Evolutionary conservation across 2,329 filamentous ascomycete species (phyloP), one percentile per base, ranked within the genome.

Genomic region (Aspergillus fijiensis): DNA sequence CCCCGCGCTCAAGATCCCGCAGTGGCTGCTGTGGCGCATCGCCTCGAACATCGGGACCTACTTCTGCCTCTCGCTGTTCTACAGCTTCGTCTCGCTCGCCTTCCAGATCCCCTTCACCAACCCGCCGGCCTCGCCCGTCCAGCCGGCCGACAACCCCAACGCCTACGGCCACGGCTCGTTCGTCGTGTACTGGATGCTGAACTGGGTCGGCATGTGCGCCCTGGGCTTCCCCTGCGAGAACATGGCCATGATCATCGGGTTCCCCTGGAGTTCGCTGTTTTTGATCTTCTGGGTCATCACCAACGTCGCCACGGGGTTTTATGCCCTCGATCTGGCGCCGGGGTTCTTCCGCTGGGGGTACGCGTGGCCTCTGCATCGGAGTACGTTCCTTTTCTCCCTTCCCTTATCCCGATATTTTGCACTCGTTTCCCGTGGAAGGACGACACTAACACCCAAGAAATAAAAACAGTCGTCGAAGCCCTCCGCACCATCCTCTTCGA

Each of bases 281-380:
- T 73, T 89, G 2, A 87, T 89, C 58, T 88, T 87, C 66, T 88
- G 85, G 86, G 85, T 89, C 48, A 86, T 89, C 58, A 82, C 84
- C 6, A 89, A 89, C 66, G 85, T 88, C 0, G 77, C 80, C 0
- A 87, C 85, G 0, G 75, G 80, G 0, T 87, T 89, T 65, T 85
- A 88, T 69, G 74, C 83, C 4, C 76, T 89, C 49, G 83, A 85
- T 27, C 74, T 89, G 25, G 81, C 83, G 2, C 82, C 84, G 0
- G 75, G 71, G 0, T 88, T 89, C 67, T 89, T 85, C 68, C 69
- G 73, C 2, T 89, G 84, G 84, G 85, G 85, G 0, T 87, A 87
- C 68, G 86, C 82, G 0, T 87, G 85, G 84, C 87, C 86, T 9
- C 71, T 89, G 57, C 84, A 88, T 70, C 82, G 85, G 45, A 79